phyloP scores from a whole-genome alignment of 306 rosid genomes.

The Boehmeria nivea region DNA sequence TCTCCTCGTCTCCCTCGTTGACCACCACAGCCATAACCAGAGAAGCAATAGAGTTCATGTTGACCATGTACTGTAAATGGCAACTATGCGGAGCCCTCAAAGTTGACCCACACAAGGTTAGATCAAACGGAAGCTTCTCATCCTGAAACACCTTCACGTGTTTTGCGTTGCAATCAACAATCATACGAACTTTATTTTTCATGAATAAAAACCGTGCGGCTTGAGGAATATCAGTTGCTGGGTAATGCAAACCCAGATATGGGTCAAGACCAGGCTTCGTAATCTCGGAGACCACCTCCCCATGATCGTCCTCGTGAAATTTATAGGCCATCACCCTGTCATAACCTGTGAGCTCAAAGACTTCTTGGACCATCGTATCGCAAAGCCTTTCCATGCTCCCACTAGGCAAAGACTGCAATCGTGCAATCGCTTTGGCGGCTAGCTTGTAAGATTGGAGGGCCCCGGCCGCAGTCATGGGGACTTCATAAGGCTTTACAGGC shows the following conservation, averaged over 20 bases:
- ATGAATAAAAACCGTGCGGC: slow-evolving; percentile 81
- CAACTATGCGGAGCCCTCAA: slow-evolving; percentile 93
- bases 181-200: slow-evolving; percentile 92
- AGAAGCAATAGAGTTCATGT: slow-evolving; percentile 88
- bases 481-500: slow-evolving; percentile 90
- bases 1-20: slow-evolving; percentile 84
- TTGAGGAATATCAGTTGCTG: slow-evolving; percentile 94
- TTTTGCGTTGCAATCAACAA: slow-evolving; percentile 86
- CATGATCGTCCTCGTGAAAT: slow-evolving; percentile 94
- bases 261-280: slow-evolving; percentile 81
- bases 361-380: slow-evolving; percentile 93
- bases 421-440: slow-evolving; percentile 85
- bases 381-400: slow-evolving; percentile 91
- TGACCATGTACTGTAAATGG: slow-evolving; percentile 75
- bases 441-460: slow-evolving; percentile 92
- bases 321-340: slow-evolving; percentile 99
- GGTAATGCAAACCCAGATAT: slow-evolving; percentile 89
- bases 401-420: slow-evolving; percentile 80
- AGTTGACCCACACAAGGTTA: slow-evolving; percentile 89
- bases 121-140: slow-evolving; percentile 62
- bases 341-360: slow-evolving; percentile 91
- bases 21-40: slow-evolving; percentile 89
- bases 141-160: slow-evolving; percentile 77
- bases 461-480: slow-evolving; percentile 89
- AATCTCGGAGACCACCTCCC: slow-evolving; percentile 84